A percentile compares a stretch with the other conserved stretches of the same genome.
These are phyloP conservation scores for Penicillium sp. DNA, from an alignment of 2,329 filamentous ascomycete species.

Conservation along the genomic window DNA sequence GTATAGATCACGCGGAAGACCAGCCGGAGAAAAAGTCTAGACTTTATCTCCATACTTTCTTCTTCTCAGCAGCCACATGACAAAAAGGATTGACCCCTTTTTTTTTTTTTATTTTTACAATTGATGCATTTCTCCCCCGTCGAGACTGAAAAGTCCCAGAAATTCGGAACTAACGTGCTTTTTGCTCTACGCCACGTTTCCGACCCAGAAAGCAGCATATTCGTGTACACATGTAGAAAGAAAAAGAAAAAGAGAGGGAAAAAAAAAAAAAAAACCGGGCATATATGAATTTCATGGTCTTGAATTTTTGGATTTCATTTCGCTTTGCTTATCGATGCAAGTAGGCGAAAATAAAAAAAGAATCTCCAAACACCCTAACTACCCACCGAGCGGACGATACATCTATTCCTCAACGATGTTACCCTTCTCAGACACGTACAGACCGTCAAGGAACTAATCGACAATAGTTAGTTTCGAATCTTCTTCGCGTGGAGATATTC, in stretches of 20 bases:
- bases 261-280: conserved; percentile 19
- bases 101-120: no score
- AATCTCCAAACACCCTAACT: conserved; percentile 41
- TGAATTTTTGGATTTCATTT: conserved; percentile 39
- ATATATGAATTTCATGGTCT: conserved; percentile 34
- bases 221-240: conserved; percentile 27
- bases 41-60: neutral
- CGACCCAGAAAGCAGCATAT: conserved; percentile 33
- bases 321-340: conserved; percentile 48
- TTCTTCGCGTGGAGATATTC: no score
- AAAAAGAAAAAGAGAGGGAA: conserved; percentile 14
- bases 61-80: neutral
- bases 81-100: neutral
- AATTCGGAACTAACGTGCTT: conserved; percentile 25
- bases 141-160: conserved; percentile 17
- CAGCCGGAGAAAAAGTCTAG: neutral
- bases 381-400: conserved; percentile 37
- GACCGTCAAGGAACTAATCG: conserved; percentile 93
- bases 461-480: conserved; percentile 15
- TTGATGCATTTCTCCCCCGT: neutral
- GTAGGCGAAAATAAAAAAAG: conserved; percentile 42
- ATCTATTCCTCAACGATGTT: conserved; percentile 75
- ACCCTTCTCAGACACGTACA: conserved; percentile 99
- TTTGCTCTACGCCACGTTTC: conserved; percentile 37
- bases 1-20: neutral